Evolutionary conservation across 1,139 yeast genomes (phyloP).

Genomic region (Saccharomyces hybrid): DNA sequence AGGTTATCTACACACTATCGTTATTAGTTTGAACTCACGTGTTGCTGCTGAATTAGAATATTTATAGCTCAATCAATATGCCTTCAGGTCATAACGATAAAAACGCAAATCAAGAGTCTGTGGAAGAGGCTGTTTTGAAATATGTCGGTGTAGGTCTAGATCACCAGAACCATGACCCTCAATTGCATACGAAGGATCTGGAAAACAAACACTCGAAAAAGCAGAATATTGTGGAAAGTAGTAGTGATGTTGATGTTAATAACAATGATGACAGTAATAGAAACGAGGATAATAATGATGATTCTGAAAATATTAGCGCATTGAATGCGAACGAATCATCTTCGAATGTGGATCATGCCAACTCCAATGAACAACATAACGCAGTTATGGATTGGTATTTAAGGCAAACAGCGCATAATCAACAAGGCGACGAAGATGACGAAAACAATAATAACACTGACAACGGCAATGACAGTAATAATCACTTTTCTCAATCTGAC

Average conservation of each 20-base stretch:
- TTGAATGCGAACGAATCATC: background rate
- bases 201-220: background rate
- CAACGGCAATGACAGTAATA: slow-evolving; percentile 1
- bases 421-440: slow-evolving; percentile 20
- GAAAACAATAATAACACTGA: slow-evolving; percentile 6
- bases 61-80: slow-evolving; percentile 2
- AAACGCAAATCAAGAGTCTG: slow-evolving; percentile 23
- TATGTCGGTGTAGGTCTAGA: slow-evolving; percentile 41
- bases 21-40: background rate
- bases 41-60: slow-evolving; percentile 4
- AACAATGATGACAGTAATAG: slow-evolving; percentile 18
- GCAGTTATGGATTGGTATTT: slow-evolving; percentile 33
- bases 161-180: background rate
- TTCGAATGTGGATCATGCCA: slow-evolving; percentile 13
- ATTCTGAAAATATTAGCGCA: background rate
- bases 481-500: background rate
- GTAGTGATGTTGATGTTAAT: background rate
- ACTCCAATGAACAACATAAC: slow-evolving; percentile 30
- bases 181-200: background rate
- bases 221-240: slow-evolving; percentile 3
- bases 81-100: slow-evolving; percentile 9
- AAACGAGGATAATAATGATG: slow-evolving; percentile 9
- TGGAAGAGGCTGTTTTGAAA: slow-evolving; percentile 61
- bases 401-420: slow-evolving; percentile 14
- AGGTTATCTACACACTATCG: background rate